phyloP scores from a whole-genome alignment of 2,329 filamentous ascomycete genomes.

The Xylaria sp. region DNA sequence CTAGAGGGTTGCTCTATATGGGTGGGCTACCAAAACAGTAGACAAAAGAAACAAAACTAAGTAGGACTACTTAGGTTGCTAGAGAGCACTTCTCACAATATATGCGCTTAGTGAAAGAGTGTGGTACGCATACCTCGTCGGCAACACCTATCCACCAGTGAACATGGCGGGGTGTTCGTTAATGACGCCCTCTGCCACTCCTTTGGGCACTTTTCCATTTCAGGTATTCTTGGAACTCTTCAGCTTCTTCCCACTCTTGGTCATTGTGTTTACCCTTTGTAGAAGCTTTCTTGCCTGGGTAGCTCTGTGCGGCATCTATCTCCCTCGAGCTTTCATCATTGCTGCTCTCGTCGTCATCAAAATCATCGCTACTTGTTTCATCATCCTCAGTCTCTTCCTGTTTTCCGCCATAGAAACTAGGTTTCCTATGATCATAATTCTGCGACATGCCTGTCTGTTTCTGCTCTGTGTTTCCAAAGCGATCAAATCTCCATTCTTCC shows the following conservation, averaged over 20 bases:
- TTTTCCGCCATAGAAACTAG: background rate
- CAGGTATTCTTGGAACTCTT: background rate
- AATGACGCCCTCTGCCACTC: background rate
- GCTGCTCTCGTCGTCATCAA: background rate
- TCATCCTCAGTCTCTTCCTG: background rate
- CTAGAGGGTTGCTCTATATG: background rate
- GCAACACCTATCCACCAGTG: background rate
- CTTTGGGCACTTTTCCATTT: background rate
- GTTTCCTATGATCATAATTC: background rate
- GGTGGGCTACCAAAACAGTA: background rate
- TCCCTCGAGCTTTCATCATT: background rate
- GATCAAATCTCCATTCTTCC: constrained; percentile 29
- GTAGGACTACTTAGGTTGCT: background rate
- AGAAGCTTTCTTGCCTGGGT: background rate
- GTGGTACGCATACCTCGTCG: background rate
- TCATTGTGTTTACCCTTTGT: background rate
- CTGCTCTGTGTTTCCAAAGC: background rate
- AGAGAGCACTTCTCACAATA: background rate
- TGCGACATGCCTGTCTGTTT: background rate
- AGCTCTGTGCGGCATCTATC: background rate
- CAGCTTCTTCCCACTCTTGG: background rate
- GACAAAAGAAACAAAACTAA: background rate
- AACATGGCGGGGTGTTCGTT: background rate
- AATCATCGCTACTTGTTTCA: background rate
- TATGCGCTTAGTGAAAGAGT: background rate